These are phyloP conservation scores for Scedosporium apiospermum DNA, from an alignment of 2,329 filamentous ascomycete genomes.

Conservation along the genomic window DNA sequence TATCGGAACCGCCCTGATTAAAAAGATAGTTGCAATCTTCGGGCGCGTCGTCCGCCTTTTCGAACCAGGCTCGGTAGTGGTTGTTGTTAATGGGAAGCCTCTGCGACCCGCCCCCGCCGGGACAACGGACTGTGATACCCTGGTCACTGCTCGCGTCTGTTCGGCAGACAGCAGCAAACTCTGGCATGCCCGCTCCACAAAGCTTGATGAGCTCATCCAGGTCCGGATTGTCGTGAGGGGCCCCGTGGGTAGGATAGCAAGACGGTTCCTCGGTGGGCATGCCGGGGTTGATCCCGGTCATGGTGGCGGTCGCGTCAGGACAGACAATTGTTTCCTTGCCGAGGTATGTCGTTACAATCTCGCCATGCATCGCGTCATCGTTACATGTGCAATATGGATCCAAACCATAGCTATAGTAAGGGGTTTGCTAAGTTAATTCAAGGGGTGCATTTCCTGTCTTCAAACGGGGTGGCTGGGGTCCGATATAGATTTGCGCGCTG, in stretches of 20 bases:
- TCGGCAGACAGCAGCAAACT: neutral
- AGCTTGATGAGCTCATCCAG: neutral
- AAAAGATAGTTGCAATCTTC: constrained; percentile 9
- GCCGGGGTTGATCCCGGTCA: neutral
- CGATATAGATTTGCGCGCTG: neutral
- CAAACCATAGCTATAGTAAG: neutral
- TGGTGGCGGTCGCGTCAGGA: neutral
- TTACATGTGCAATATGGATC: constrained; percentile 9
- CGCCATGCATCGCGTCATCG: constrained; percentile 6
- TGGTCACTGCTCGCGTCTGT: neutral
- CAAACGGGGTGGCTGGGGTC: neutral
- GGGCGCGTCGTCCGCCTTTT: constrained; percentile 2
- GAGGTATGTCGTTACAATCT: constrained; percentile 6
- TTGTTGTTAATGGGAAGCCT: neutral
- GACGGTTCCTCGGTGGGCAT: neutral
- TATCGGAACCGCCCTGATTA: neutral
- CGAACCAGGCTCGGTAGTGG: neutral
- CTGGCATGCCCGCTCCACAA: neutral
- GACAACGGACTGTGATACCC: neutral
- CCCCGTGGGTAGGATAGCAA: neutral
- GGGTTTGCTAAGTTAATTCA: neutral
- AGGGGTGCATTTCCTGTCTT: neutral
- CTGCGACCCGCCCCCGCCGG: neutral
- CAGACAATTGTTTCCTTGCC: constrained; percentile 5
- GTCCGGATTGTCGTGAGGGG: neutral